Percentiles rank a stretch among this genome's conserved stretches.
Conservation (phyloP, 768 basidiomycete species). For the Cubamyces sp. region DNA sequence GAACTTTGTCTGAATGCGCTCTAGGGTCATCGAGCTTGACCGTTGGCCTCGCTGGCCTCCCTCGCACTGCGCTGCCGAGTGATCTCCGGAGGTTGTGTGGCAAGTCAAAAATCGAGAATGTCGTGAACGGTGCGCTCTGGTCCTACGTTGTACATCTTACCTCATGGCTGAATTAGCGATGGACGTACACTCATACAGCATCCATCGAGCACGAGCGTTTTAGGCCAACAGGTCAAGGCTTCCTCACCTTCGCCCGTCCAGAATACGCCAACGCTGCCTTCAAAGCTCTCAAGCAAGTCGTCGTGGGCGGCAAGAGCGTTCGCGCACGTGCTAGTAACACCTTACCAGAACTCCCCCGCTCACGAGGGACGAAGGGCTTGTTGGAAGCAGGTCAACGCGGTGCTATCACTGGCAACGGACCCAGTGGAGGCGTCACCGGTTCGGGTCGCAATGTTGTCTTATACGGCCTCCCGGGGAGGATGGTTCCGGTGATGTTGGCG, state of each 20-base stretch:
- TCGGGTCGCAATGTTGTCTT: slow-evolving; percentile 59
- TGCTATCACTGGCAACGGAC: slow-evolving; percentile 47
- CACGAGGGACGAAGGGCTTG: slow-evolving; percentile 47
- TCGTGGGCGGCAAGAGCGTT: slow-evolving; percentile 51
- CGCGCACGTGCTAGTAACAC: slow-evolving; percentile 38
- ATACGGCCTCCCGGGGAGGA: slow-evolving; percentile 61
- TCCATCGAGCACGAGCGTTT: slow-evolving; percentile 64
- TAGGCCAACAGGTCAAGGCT: slow-evolving; percentile 59
- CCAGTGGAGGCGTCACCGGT: slow-evolving; percentile 53
- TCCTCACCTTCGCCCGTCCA: slow-evolving; percentile 55
- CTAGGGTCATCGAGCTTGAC: neutral
- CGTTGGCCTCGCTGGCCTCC: slow-evolving; percentile 36
- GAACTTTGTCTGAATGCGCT: neutral
- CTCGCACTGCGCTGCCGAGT: slow-evolving; percentile 53
- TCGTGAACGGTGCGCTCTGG: slow-evolving; percentile 30
- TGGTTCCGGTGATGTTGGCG: slow-evolving; percentile 41
- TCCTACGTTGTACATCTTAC: neutral
- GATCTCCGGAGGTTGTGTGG: slow-evolving; percentile 51
- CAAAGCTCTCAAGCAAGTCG: slow-evolving; percentile 45
- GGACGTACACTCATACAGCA: slow-evolving; percentile 42
- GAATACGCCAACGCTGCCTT: slow-evolving; percentile 48
- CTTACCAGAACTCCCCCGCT: slow-evolving; percentile 24
- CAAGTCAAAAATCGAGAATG: slow-evolving; percentile 38
- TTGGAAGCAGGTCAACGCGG: slow-evolving; percentile 43
- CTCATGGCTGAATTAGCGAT: too few species aligned